Evolutionary conservation across 176 grass and related monocot genomes (phyloP).

Genomic region (Saccharum officinarum): DNA sequence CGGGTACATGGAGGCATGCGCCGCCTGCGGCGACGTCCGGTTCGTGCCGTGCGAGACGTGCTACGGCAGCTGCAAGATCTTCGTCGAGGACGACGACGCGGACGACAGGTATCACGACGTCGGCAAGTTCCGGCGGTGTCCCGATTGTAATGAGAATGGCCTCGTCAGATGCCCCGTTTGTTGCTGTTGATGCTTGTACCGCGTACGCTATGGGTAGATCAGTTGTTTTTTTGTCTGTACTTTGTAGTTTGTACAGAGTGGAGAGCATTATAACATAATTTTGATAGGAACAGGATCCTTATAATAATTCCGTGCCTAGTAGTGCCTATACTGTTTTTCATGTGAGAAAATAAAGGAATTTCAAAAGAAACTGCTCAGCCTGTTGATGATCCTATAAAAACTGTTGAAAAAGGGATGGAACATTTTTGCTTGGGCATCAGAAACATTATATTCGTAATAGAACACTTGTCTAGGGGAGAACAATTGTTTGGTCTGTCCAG

Average conservation of each 20-base stretch:
- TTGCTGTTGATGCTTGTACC: slow-evolving; percentile 37
- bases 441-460: background rate
- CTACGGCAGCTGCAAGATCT: slow-evolving; percentile 82
- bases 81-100: slow-evolving; percentile 34
- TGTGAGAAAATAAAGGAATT: slow-evolving; percentile 17
- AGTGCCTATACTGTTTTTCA: background rate
- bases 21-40: slow-evolving; percentile 65
- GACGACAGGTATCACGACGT: background rate
- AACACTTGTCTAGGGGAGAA: slow-evolving; percentile 1
- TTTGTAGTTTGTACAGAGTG: slow-evolving; percentile 49
- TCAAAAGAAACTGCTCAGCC: background rate
- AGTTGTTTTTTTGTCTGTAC: slow-evolving; percentile 3
- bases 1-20: slow-evolving; percentile 51
- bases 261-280: slow-evolving; percentile 26
- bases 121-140: slow-evolving; percentile 59
- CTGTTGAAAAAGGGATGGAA: background rate
- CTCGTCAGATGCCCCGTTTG: slow-evolving; percentile 72
- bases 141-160: slow-evolving; percentile 87
- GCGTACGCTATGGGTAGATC: background rate
- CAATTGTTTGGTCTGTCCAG: background rate
- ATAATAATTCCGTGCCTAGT: background rate
- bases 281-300: slow-evolving; percentile 20
- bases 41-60: slow-evolving; percentile 80
- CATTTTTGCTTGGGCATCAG: background rate
- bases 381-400: background rate